Percentiles rank a stretch among this genome's conserved stretches.
phyloP scores from a whole-genome alignment of 163 green algal species.

The Chlamydomonas reinhardtii region DNA sequence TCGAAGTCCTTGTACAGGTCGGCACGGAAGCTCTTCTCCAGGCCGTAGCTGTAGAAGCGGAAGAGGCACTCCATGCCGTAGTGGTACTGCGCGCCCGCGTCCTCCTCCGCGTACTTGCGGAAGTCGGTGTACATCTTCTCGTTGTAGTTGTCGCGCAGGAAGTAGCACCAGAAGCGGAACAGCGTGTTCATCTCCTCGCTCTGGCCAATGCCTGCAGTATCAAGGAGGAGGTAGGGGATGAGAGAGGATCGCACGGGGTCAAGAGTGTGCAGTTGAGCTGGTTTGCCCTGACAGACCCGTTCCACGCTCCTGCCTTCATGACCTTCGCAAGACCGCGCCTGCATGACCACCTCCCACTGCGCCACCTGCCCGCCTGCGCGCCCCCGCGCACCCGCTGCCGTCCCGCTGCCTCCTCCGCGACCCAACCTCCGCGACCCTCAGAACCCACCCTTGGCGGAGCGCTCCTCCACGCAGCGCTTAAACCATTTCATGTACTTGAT shows the following conservation, averaged over 20 bases:
- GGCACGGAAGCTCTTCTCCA: conserved; percentile 83
- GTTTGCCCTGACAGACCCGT: too few relatives aligned
- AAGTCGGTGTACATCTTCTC: conserved; percentile 95
- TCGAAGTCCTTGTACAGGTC: conserved; percentile 96
- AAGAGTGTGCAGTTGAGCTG: too few relatives aligned
- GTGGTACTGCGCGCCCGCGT: conserved; percentile 76
- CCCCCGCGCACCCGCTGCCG: too few relatives aligned
- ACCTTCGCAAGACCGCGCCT: too few relatives aligned
- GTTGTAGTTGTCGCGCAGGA: conserved; percentile 95
- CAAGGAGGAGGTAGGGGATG: background rate
- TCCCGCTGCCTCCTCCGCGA: background rate
- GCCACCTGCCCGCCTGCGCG: too few relatives aligned
- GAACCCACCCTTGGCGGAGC: conserved; percentile 69
- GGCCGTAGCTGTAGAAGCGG: conserved; percentile 91
- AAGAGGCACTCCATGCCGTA: conserved; percentile 99
- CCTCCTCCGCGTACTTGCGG: conserved; percentile 77
- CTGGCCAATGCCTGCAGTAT: conserved; percentile 60
- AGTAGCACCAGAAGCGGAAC: conserved; percentile 98
- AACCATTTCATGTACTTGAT: conserved; percentile 90
- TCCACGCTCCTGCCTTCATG: too few relatives aligned
- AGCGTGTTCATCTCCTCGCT: conserved; percentile 98
- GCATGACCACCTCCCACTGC: too few relatives aligned
- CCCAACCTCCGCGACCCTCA: background rate
- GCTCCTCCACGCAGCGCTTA: conserved; percentile 87
- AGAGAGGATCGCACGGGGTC: too few relatives aligned